Percentiles rank a stretch among this genome's conserved stretches.
Conservation (phyloP, 768 basidiomycete genomes). For the Daedalea quercina region DNA sequence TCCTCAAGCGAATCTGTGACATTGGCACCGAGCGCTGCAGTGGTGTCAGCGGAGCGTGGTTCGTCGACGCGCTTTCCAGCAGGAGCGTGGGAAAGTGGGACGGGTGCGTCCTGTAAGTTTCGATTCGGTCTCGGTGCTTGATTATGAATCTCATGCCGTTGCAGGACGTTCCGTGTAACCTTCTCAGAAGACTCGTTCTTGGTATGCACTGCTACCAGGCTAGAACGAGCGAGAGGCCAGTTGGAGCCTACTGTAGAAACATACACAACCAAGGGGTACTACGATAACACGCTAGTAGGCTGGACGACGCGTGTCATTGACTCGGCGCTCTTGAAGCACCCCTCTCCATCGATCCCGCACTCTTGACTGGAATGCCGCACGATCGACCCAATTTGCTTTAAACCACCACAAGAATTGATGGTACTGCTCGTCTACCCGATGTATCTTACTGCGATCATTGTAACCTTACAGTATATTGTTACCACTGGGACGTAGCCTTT, state of each 20-base stretch:
- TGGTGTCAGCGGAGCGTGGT: conserved; percentile 55
- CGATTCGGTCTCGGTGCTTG: background rate
- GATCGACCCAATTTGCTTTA: too few species aligned
- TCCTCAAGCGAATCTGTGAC: conserved; percentile 64
- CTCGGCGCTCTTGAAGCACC: conserved; percentile 2
- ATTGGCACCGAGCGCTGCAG: conserved; percentile 53
- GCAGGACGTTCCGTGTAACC: conserved; percentile 58
- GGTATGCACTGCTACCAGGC: conserved; percentile 50
- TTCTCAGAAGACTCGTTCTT: conserved; percentile 45
- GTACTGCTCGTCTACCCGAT: too few species aligned
- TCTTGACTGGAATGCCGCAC: too few species aligned
- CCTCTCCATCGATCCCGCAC: too few species aligned
- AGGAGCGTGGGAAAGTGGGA: conserved; percentile 71
- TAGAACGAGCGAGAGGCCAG: conserved; percentile 28
- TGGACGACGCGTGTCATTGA: conserved; percentile 53
- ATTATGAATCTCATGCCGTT: background rate
- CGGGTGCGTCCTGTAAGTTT: conserved; percentile 65
- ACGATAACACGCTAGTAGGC: conserved; percentile 29
- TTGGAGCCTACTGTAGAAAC: background rate
- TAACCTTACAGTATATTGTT: background rate
- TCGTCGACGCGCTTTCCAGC: conserved; percentile 65
- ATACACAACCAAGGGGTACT: conserved; percentile 19
- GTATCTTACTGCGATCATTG: background rate
- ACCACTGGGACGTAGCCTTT: background rate
- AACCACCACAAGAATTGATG: too few species aligned